Evolutionary conservation across 2,329 filamentous ascomycete species (phyloP).

Genomic region (Coniochaeta ligniaria): DNA sequence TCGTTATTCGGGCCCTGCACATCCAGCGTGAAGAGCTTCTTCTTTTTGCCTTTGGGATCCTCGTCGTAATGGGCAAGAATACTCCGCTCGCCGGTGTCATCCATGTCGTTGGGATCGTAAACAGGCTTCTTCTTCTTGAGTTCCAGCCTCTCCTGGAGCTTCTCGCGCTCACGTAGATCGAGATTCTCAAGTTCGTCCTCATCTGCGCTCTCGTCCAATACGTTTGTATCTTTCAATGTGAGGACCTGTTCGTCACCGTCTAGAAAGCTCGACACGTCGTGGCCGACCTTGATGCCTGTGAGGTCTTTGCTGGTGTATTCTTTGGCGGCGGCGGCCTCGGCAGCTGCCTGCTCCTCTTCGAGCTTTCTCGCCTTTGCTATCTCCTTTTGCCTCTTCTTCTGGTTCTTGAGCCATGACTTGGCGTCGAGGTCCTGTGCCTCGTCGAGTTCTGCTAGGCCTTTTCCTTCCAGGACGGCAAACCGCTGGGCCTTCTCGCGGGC

Average conservation of each 20-base stretch:
- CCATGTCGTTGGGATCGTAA: constrained; percentile 78
- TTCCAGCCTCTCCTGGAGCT: constrained; percentile 67
- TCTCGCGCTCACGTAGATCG: constrained; percentile 64
- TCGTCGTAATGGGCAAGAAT: constrained; percentile 93
- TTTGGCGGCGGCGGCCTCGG: constrained; percentile 55
- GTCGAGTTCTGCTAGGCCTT: constrained; percentile 72
- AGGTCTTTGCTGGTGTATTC: constrained; percentile 82
- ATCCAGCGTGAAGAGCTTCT: constrained; percentile 81
- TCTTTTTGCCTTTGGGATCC: constrained; percentile 85
- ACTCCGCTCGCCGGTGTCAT: constrained; percentile 54
- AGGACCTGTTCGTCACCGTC: constrained; percentile 82
- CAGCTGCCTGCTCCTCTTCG: constrained; percentile 72
- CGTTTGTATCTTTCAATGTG: constrained; percentile 87
- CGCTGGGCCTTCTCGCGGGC: constrained; percentile 79
- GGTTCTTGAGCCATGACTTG: constrained; percentile 76
- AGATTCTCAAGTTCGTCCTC: constrained; percentile 86
- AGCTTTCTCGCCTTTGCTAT: constrained; percentile 68
- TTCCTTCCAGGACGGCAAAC: constrained; percentile 68
- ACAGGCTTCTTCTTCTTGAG: constrained; percentile 84
- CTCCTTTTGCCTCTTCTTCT: constrained; percentile 92
- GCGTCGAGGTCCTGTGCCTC: constrained; percentile 64
- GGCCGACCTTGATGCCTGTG: constrained; percentile 84
- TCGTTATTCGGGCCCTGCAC: constrained; percentile 64
- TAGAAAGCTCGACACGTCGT: constrained; percentile 75
- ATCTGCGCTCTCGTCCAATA: constrained; percentile 76